A percentile compares a stretch with the other conserved stretches of the same genome.
Evolutionary conservation across 495 filamentous ascomycete species (phyloP).

Genomic region (Penicillium daleae): DNA sequence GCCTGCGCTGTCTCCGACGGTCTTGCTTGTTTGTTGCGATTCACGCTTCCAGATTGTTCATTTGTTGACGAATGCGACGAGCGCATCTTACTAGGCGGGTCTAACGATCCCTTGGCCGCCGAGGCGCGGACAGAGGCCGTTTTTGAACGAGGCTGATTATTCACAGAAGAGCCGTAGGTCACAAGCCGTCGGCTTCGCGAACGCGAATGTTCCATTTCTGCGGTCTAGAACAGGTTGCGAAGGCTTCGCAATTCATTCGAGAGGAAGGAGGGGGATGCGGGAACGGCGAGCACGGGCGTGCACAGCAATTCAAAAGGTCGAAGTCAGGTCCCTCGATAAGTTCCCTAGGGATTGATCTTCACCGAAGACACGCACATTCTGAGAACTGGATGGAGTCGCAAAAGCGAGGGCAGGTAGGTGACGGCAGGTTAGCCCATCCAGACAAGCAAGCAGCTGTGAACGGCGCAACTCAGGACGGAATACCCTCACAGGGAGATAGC

Average conservation of each 20-base stretch:
- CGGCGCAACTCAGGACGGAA: background rate
- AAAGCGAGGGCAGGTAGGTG: background rate
- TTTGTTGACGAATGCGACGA: conserved; percentile 1
- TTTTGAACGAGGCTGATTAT: conserved; percentile 23
- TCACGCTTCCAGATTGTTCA: conserved; percentile 5
- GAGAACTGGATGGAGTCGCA: background rate
- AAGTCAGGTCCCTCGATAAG: background rate
- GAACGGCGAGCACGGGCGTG: background rate
- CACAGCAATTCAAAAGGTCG: background rate
- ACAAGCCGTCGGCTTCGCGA: conserved; percentile 44
- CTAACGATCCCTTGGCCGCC: background rate
- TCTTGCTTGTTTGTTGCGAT: conserved; percentile 9
- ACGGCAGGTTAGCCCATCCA: background rate
- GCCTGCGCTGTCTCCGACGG: background rate
- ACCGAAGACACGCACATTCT: background rate
- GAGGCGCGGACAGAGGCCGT: conserved; percentile 1
- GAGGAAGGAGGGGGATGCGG: background rate
- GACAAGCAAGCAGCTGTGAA: background rate
- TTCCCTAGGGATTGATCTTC: background rate
- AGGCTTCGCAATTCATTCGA: conserved; percentile 12
- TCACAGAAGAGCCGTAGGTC: conserved; percentile 52
- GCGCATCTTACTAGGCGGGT: background rate
- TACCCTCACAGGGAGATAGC: background rate
- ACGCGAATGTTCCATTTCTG: conserved; percentile 28
- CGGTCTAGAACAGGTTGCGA: conserved; percentile 4